Conservation (phyloP, 2,329 filamentous ascomycete species). For the Penicillium nordicum region DNA sequence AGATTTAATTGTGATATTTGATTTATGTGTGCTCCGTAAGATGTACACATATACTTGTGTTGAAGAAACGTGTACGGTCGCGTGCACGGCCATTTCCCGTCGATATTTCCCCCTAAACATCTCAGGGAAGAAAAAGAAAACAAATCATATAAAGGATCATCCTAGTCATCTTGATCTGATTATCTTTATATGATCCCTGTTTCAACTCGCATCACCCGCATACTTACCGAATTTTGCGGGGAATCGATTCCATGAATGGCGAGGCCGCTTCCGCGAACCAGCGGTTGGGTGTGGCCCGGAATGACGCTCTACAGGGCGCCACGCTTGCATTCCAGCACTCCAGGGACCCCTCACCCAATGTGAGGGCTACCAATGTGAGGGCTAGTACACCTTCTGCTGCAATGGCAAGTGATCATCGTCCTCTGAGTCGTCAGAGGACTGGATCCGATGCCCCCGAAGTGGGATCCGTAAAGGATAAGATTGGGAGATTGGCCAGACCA, state of each 20-base stretch:
- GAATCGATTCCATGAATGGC: slow-evolving; percentile 31
- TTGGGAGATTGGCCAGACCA: slow-evolving; percentile 31
- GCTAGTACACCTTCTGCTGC: slow-evolving; percentile 5
- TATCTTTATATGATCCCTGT: background rate
- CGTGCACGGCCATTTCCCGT: background rate
- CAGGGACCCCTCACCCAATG: slow-evolving; percentile 16
- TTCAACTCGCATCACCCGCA: background rate
- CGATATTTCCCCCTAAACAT: background rate
- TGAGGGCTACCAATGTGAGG: slow-evolving; percentile 15
- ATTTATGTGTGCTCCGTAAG: background rate
- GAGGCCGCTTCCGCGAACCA: slow-evolving; percentile 30
- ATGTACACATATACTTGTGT: background rate
- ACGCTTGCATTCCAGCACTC: slow-evolving; percentile 34
- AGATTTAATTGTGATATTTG: background rate
- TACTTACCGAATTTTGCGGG: background rate
- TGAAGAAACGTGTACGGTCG: background rate
- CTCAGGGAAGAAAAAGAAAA: background rate
- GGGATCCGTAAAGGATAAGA: slow-evolving; percentile 40
- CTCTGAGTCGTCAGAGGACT: slow-evolving; percentile 12
- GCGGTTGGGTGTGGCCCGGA: slow-evolving; percentile 25
- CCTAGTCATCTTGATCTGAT: background rate
- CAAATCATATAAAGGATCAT: background rate
- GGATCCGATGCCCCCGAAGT: slow-evolving; percentile 29
- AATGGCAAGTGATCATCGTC: slow-evolving; percentile 21
- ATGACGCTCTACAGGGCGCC: slow-evolving; percentile 37